Evolutionary conservation across 192 early-diverging fungal genomes (phyloP).

Genomic region (Haplosporangium gracile): DNA sequence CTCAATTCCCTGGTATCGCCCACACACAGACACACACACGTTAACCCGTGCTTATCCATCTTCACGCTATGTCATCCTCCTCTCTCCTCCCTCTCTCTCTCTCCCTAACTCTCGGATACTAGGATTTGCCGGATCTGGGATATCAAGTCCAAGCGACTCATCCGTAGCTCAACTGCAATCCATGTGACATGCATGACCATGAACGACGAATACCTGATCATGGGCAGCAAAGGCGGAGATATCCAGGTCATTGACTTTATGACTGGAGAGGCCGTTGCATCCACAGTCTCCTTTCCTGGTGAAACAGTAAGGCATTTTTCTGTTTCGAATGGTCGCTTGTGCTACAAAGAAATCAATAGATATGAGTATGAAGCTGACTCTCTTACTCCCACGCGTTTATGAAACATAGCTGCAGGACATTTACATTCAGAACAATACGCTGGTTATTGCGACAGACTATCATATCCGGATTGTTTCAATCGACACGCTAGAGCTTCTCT

Average conservation of each 20-base stretch:
- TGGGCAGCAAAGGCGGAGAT: slow-evolving; percentile 21
- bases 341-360: background rate
- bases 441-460: slow-evolving; percentile 36
- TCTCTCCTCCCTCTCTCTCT: too few species aligned
- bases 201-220: slow-evolving; percentile 37
- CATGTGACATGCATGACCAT: slow-evolving; percentile 49
- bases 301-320: slow-evolving; percentile 28
- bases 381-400: background rate
- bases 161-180: slow-evolving; percentile 14
- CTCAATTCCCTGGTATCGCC: background rate
- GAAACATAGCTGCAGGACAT: slow-evolving; percentile 45
- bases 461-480: slow-evolving; percentile 38
- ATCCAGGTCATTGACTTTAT: slow-evolving; percentile 36
- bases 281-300: slow-evolving; percentile 16
- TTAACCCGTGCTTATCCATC: background rate
- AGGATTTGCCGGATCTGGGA: slow-evolving; percentile 49
- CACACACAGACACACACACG: background rate
- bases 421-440: slow-evolving; percentile 47
- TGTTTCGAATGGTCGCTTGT: background rate
- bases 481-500: slow-evolving; percentile 31
- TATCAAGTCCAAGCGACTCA: slow-evolving; percentile 16
- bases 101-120: background rate
- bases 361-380: background rate
- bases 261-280: slow-evolving; percentile 22
- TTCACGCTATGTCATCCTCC: background rate